Evolutionary conservation across 2,329 filamentous ascomycete species (phyloP).

Genomic region (Claviceps arundinis): DNA sequence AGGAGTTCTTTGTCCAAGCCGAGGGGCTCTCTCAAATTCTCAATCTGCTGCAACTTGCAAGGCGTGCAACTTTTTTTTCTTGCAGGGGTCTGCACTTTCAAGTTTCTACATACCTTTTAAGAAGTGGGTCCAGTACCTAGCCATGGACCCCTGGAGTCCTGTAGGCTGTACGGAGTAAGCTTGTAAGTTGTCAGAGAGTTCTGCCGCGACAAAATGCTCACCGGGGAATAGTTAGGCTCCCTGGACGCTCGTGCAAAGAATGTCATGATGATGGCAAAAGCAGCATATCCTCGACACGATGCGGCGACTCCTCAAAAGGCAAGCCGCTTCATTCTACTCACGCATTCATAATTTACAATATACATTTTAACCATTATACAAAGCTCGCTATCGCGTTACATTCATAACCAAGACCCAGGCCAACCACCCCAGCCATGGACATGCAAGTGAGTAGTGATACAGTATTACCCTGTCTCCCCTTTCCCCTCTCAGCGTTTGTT

Average conservation of each 20-base stretch:
- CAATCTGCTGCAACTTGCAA: too few relatives aligned
- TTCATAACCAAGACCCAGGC: conserved; percentile 11
- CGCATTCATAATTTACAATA: neutral
- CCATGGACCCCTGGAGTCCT: neutral
- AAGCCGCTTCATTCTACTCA: neutral
- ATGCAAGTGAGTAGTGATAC: conserved; percentile 6
- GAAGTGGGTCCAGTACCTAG: neutral
- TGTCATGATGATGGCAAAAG: too few relatives aligned
- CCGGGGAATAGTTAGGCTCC: too few relatives aligned
- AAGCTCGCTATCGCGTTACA: neutral
- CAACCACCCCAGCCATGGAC: neutral
- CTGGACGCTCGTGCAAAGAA: too few relatives aligned
- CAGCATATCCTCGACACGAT: too few relatives aligned
- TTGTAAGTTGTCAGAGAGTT: too few relatives aligned
- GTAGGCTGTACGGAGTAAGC: too few relatives aligned
- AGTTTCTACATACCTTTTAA: neutral
- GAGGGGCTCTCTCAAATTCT: too few relatives aligned
- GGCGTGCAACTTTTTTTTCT: neutral
- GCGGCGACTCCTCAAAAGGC: neutral
- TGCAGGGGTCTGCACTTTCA: too few relatives aligned
- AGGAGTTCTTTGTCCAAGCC: neutral
- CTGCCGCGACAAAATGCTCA: neutral
- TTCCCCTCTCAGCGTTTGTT: neutral
- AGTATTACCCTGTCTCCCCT: conserved; percentile 1
- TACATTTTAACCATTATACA: conserved; percentile 1